Conservation (phyloP, 179 eudicot genomes). For the Beta corolliflora region DNA sequence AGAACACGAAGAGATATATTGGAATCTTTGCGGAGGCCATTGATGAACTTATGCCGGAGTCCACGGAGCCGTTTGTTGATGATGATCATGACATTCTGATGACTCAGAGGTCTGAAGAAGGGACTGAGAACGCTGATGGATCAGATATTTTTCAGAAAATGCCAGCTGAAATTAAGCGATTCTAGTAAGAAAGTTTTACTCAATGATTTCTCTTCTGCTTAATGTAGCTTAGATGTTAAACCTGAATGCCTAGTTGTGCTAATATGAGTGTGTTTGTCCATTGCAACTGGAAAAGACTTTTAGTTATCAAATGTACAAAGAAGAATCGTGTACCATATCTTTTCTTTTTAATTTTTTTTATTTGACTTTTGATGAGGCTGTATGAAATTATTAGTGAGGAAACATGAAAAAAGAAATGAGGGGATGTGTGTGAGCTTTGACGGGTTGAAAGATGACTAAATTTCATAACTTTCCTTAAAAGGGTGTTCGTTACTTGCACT, state of each 20-base stretch:
- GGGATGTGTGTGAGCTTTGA: not conserved
- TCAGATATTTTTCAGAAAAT: conserved; percentile 72
- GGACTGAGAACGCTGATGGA: conserved; percentile 66
- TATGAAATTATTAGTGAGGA: not conserved
- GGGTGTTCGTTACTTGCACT: not conserved
- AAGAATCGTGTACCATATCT: not conserved
- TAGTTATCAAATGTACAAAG: not conserved
- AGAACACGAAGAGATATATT: conserved; percentile 79
- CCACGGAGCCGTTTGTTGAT: conserved; percentile 82
- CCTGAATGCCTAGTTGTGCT: conserved; percentile 5
- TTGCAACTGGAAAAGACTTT: not conserved
- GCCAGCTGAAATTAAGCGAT: conserved; percentile 94
- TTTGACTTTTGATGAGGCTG: not conserved
- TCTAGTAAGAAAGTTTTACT: conserved; percentile 55
- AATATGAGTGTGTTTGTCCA: not conserved
- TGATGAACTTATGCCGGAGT: conserved; percentile 86
- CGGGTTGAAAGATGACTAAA: not conserved
- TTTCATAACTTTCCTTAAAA: not conserved
- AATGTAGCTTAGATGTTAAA: not conserved
- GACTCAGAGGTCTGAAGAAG: conserved; percentile 91
- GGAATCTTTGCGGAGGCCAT: conserved; percentile 81
- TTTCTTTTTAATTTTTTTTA: too few relatives aligned
- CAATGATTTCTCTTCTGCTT: not conserved
- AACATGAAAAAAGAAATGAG: not conserved
- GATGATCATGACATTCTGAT: conserved; percentile 91